Evolutionary conservation across 2,329 filamentous ascomycete genomes (phyloP).

Genomic region (Colletotrichum sp.): DNA sequence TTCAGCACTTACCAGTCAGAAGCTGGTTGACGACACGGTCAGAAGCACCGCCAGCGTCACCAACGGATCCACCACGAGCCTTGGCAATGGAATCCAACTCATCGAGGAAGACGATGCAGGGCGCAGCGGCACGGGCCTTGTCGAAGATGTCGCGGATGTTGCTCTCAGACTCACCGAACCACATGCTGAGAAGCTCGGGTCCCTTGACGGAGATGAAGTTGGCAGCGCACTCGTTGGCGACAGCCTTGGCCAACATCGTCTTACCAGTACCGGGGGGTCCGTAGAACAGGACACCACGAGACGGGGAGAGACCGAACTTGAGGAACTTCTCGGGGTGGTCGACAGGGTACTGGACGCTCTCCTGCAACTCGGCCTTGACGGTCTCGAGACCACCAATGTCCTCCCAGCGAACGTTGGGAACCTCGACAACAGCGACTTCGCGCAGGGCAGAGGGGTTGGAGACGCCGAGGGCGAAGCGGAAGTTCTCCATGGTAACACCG

Average conservation of each 20-base stretch:
- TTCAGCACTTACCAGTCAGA: constrained; percentile 76
- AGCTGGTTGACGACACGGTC: constrained; percentile 99
- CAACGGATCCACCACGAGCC: constrained; percentile 94
- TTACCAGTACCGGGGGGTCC: constrained; percentile 99
- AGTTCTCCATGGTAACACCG: constrained; percentile 99
- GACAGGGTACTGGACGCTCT: constrained; percentile 98
- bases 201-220: constrained; percentile 99
- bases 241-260: constrained; percentile 98
- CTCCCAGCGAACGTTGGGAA: constrained; percentile 99
- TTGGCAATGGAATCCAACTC: constrained; percentile 99
- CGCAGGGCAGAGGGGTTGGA: constrained; percentile 98
- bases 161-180: constrained; percentile 99
- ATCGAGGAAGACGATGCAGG: constrained; percentile 98
- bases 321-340: constrained; percentile 99
- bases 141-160: constrained; percentile 99
- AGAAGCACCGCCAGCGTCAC: constrained; percentile 96
- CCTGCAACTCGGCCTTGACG: constrained; percentile 99
- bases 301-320: constrained; percentile 98
- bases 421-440: constrained; percentile 98
- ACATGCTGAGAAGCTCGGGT: constrained; percentile 98
- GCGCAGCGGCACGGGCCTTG: constrained; percentile 97
- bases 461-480: constrained; percentile 96
- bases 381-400: constrained; percentile 98
- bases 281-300: constrained; percentile 98
- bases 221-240: constrained; percentile 98